These are phyloP conservation scores for Blastocystis sp. DNA, from an alignment of 352 stramenopile species.

Conservation along the genomic window DNA sequence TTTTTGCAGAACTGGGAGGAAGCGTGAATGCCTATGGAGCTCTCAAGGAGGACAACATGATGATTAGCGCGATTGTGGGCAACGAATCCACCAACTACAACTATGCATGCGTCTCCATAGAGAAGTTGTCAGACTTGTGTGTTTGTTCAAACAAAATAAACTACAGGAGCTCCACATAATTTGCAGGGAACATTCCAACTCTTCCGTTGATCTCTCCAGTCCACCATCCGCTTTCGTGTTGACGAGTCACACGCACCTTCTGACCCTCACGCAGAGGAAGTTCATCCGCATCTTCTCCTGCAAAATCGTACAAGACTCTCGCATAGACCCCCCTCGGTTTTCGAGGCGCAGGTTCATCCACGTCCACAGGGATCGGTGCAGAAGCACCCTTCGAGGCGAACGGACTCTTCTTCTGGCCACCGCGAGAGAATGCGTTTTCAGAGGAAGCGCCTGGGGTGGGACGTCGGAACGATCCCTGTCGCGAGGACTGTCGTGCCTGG, in stretches of 20 bases:
- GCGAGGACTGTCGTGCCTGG: background rate
- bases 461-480: slow-evolving; percentile 12
- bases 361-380: background rate
- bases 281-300: slow-evolving; percentile 47
- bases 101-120: slow-evolving; percentile 23
- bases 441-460: background rate
- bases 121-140: background rate
- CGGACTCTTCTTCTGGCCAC: slow-evolving; percentile 6
- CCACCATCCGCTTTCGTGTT: slow-evolving; percentile 60
- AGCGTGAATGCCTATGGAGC: background rate
- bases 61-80: slow-evolving; percentile 10
- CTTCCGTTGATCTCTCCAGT: slow-evolving; percentile 52
- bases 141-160: background rate
- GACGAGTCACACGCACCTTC: slow-evolving; percentile 52
- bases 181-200: slow-evolving; percentile 58
- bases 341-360: slow-evolving; percentile 2
- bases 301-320: slow-evolving; percentile 48
- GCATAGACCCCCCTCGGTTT: slow-evolving; percentile 35
- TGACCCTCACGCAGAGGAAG: slow-evolving; percentile 52
- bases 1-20: background rate
- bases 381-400: background rate
- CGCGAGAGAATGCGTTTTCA: background rate
- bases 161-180: slow-evolving; percentile 58
- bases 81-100: slow-evolving; percentile 36
- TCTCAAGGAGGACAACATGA: slow-evolving; percentile 28